A percentile compares a stretch with the other conserved stretches of the same genome.
Evolutionary conservation across 345 rosid species (phyloP).

Genomic region (Linum usitatissimum): DNA sequence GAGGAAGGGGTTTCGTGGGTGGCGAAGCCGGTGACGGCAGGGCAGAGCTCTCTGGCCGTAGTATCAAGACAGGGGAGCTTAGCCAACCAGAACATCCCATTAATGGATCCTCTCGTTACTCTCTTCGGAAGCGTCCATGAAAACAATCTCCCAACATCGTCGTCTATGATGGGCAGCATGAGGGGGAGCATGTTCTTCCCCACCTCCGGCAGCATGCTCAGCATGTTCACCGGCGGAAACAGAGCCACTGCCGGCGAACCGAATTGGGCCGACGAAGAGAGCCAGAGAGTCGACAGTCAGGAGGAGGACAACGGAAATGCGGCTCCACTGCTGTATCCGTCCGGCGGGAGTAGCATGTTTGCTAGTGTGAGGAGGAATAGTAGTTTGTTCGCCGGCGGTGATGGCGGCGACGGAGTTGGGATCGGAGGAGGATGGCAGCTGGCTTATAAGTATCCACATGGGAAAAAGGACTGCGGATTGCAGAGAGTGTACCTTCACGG

Average conservation of each 20-base stretch:
- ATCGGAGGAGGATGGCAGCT: constrained; percentile 45
- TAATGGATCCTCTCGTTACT: constrained; percentile 34
- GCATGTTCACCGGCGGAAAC: constrained; percentile 3
- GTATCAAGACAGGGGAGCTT: constrained; percentile 30
- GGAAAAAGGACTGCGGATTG: constrained; percentile 21
- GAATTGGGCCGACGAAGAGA: too few species aligned
- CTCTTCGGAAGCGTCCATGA: constrained; percentile 39
- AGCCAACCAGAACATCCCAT: constrained; percentile 18
- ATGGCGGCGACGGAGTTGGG: constrained; percentile 17
- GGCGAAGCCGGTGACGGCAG: constrained; percentile 20
- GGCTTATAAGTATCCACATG: constrained; percentile 19
- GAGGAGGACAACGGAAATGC: constrained; percentile 9
- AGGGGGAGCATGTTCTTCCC: constrained; percentile 23
- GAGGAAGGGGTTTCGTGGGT: constrained; percentile 28
- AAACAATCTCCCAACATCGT: constrained; percentile 17
- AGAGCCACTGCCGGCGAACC: too few species aligned
- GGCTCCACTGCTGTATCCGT: not conserved
- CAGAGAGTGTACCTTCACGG: constrained; percentile 32
- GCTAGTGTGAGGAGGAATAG: not conserved
- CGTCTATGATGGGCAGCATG: constrained; percentile 19
- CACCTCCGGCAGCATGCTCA: not conserved
- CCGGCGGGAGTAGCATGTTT: constrained; percentile 16
- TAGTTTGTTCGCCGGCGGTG: not conserved
- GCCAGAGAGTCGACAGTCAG: not conserved
- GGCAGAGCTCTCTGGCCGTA: constrained; percentile 18